Percentiles rank a stretch among this genome's conserved stretches.
These are phyloP conservation scores for Podospora tetraspora DNA, from an alignment of 495 filamentous ascomycete genomes.

Conservation along the genomic window DNA sequence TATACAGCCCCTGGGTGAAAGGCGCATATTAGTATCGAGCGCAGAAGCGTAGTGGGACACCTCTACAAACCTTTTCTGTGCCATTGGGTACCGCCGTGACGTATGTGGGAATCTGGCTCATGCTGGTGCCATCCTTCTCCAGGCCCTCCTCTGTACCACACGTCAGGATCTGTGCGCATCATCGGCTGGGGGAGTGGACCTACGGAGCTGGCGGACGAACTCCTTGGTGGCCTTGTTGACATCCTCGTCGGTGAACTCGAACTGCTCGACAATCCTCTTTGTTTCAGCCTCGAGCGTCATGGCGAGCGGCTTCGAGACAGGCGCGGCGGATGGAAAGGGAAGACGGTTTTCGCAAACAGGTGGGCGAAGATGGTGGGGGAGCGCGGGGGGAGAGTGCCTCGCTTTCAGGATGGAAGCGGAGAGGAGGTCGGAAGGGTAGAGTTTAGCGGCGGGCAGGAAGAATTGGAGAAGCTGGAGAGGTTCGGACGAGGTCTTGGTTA, in stretches of 20 bases:
- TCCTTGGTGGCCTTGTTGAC: slow-evolving; percentile 75
- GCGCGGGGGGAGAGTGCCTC: slow-evolving; percentile 38
- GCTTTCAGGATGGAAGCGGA: slow-evolving; percentile 30
- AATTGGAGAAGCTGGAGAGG: slow-evolving; percentile 25
- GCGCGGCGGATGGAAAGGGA: slow-evolving; percentile 44
- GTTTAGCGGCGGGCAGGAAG: slow-evolving; percentile 30
- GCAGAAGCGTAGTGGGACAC: not conserved
- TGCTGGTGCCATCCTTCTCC: slow-evolving; percentile 65
- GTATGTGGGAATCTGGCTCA: slow-evolving; percentile 96
- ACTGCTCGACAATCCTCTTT: slow-evolving; percentile 72
- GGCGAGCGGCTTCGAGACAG: slow-evolving; percentile 41
- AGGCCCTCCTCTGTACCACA: slow-evolving; percentile 64
- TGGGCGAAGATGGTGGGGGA: slow-evolving; percentile 10
- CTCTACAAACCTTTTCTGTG: slow-evolving; percentile 70
- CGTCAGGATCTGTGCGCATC: slow-evolving; percentile 1
- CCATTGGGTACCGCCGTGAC: slow-evolving; percentile 95
- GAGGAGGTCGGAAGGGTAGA: slow-evolving; percentile 34
- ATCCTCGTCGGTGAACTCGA: slow-evolving; percentile 76
- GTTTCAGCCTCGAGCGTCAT: slow-evolving; percentile 68
- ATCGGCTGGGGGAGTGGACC: slow-evolving; percentile 22
- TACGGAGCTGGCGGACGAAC: slow-evolving; percentile 80
- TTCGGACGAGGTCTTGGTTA: slow-evolving; percentile 4
- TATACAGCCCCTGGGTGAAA: slow-evolving; percentile 68
- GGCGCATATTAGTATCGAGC: not conserved
- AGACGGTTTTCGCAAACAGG: slow-evolving; percentile 42